phyloP scores from a whole-genome alignment of 23 red algal species.

The Gracilaria vermiculophylla region DNA sequence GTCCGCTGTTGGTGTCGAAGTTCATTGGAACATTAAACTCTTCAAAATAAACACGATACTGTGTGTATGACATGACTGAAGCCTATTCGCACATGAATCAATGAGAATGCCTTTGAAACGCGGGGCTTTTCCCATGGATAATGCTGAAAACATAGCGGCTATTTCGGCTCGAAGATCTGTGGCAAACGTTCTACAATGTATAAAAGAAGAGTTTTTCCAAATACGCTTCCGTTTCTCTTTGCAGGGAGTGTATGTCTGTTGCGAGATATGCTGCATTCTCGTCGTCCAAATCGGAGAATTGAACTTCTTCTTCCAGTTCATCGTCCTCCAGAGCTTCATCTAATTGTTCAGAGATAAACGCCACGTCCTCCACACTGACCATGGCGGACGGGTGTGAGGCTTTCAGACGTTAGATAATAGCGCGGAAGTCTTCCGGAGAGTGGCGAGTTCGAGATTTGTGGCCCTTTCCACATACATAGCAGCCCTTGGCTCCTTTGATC shows the following conservation, averaged over 20 bases:
- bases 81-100: slow-evolving; percentile 3
- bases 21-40: neutral
- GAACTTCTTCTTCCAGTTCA: no score
- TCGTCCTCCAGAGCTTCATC: no score
- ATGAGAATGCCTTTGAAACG: neutral
- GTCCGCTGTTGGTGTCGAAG: neutral
- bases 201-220: neutral
- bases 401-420: neutral
- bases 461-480: neutral
- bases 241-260: neutral
- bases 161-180: neutral
- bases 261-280: neutral
- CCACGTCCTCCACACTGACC: neutral
- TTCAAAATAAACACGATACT: slow-evolving; percentile 2
- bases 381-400: neutral
- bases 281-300: no score
- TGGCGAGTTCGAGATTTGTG: neutral
- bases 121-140: neutral
- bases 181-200: neutral
- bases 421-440: neutral
- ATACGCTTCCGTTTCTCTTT: neutral
- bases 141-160: neutral
- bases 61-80: neutral
- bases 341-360: neutral
- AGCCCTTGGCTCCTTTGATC: neutral